Evolutionary conservation across 164 flowering plant genomes (phyloP).

Genomic region (Magnolia changhungtana): DNA sequence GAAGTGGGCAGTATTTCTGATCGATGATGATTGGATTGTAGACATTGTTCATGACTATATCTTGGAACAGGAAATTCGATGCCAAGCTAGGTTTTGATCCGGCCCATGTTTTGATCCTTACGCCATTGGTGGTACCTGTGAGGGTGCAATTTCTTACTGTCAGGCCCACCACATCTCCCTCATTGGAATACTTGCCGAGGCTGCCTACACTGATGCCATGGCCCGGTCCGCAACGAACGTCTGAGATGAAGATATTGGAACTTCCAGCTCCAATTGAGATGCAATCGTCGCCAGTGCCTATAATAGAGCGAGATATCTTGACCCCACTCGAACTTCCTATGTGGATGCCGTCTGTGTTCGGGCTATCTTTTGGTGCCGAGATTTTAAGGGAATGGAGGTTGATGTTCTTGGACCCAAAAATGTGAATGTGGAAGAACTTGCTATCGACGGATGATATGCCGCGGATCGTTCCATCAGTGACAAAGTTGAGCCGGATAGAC

Average conservation of each 20-base stretch:
- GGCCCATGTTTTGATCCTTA: constrained; percentile 52
- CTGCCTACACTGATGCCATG: constrained; percentile 65
- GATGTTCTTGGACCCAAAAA: constrained; percentile 24
- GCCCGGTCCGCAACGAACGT: constrained; percentile 39
- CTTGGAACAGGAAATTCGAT: constrained; percentile 33
- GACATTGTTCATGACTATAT: constrained; percentile 42
- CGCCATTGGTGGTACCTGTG: constrained; percentile 46
- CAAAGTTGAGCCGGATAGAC: constrained; percentile 30
- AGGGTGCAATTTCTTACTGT: constrained; percentile 41
- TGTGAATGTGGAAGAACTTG: constrained; percentile 34
- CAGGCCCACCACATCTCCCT: constrained; percentile 39
- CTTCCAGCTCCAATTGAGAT: constrained; percentile 36
- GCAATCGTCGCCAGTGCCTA: constrained; percentile 37
- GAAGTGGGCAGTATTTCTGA: constrained; percentile 44
- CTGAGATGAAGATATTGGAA: constrained; percentile 15
- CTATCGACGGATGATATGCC: constrained; percentile 27
- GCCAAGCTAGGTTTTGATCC: constrained; percentile 27
- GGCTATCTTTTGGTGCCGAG: constrained; percentile 22
- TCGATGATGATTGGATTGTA: constrained; percentile 61
- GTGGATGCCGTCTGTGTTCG: constrained; percentile 30
- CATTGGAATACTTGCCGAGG: constrained; percentile 49
- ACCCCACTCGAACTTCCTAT: constrained; percentile 9
- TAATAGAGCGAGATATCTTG: constrained; percentile 1
- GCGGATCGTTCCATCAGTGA: constrained; percentile 18
- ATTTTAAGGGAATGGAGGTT: constrained; percentile 10